These are phyloP conservation scores for Claviceps digitariae DNA, from an alignment of 2,329 filamentous ascomycete genomes.

Conservation along the genomic window DNA sequence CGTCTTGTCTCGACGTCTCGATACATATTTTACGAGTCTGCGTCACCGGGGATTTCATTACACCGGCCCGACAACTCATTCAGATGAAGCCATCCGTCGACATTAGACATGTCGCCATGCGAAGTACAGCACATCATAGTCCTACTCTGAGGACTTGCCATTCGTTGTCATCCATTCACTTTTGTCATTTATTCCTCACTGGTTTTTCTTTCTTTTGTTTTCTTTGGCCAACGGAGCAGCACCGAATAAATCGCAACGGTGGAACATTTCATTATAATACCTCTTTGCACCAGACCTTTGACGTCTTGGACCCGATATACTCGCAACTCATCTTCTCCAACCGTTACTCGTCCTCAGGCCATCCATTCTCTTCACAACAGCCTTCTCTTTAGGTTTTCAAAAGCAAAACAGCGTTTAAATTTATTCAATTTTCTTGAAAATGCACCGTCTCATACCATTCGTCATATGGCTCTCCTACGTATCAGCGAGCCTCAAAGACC, in stretches of 20 bases:
- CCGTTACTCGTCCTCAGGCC: background rate
- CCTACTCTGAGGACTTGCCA: background rate
- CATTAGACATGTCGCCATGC: background rate
- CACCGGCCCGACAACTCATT: background rate
- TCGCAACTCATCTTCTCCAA: background rate
- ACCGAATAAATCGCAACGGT: background rate
- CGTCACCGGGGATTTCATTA: background rate
- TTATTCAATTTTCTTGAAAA: background rate
- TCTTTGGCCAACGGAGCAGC: background rate
- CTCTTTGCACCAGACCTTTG: background rate
- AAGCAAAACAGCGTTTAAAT: background rate
- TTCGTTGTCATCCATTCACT: background rate
- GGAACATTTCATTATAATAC: background rate
- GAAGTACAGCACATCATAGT: constrained; percentile 4
- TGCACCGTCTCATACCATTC: background rate
- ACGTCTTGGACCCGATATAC: background rate
- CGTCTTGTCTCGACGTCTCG: background rate
- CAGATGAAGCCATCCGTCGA: background rate
- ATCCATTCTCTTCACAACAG: background rate
- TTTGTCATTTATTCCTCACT: background rate
- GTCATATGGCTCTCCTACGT: constrained; percentile 3
- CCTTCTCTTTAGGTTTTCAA: background rate
- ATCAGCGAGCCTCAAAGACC: constrained; percentile 10
- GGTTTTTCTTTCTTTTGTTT: background rate
- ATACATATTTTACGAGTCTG: background rate